Base-by-base conservation (phyloP, 495 filamentous ascomycete genomes). In the Penicillium diatomitis region DNA sequence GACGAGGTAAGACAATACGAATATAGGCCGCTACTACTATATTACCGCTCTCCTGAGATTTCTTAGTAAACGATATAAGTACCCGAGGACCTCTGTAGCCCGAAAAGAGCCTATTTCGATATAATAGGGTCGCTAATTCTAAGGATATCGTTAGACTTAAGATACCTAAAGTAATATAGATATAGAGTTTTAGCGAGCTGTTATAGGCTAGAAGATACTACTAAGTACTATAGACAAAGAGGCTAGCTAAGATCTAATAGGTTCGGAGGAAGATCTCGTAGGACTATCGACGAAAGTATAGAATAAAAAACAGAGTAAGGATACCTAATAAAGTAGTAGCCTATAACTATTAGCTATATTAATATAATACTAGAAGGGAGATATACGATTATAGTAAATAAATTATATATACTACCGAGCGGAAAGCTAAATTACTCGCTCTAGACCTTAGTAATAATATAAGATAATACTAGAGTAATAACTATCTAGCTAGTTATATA, bases 81-180 rank as follows among this genome's bases (percentile, higher is more conserved):
- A 12, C 37, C 37, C 37, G 11, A 4, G 37, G 37, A 12, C 3
- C 5, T 2, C 37, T 12, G 27, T 6, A 3, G 4, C 37, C 48
- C n/a, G 54, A 50, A 37, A 70, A 55, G 6, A 62, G 42, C 6
- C 58, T 49, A 46, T 67, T 67, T 43, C 42, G 45, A 49, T 64
- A 63, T 5, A 66, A 7, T 8, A 62, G 36, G 4, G 46, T 46
- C 8, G 54, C 39, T 11, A 48, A 7, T 47, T 70, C 32, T 29
- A 52, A 40, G 35, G 56, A 32, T 38, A 48, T 46, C 4, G 58
- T 60, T 12, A 58, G 45, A 28, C 37, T 41, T 7, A 69, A 61
- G 11, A 67, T 40, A 3, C 56, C 54, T 1, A 61, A 27, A 7
- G 47, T 50, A 44, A 68, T 34, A 20, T 52, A 60, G 9, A 69